These are phyloP conservation scores for Nadsonia fulvescens DNA, from an alignment of 805 yeast species.

Conservation along the genomic window DNA sequence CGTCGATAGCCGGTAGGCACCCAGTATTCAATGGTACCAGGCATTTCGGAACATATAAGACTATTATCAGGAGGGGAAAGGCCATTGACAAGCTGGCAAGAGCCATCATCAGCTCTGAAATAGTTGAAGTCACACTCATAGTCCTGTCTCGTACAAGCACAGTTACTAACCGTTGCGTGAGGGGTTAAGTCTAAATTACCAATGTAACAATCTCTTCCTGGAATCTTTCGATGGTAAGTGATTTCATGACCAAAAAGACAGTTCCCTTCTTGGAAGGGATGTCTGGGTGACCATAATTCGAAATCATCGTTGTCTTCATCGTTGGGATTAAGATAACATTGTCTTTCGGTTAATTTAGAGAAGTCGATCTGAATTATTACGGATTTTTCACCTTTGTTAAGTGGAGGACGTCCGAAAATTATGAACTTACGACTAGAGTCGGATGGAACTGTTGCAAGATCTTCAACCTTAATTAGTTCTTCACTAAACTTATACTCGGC, in stretches of 20 bases:
- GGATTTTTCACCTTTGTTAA: slow-evolving; percentile 28
- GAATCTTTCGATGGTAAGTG: slow-evolving; percentile 36
- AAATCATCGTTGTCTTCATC: slow-evolving; percentile 35
- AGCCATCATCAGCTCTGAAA: slow-evolving; percentile 51
- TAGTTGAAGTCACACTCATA: slow-evolving; percentile 90
- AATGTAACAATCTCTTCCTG: slow-evolving; percentile 46
- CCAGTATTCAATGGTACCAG: slow-evolving; percentile 48
- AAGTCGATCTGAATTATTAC: slow-evolving; percentile 40
- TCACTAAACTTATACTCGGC: slow-evolving; percentile 41
- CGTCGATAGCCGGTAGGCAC: slow-evolving; percentile 87
- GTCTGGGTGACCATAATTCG: slow-evolving; percentile 43
- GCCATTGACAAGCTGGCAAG: slow-evolving; percentile 73
- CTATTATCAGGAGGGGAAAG: slow-evolving; percentile 45
- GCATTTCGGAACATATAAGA: slow-evolving; percentile 35
- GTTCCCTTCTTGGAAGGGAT: slow-evolving; percentile 26
- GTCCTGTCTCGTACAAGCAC: slow-evolving; percentile 73
- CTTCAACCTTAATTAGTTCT: slow-evolving; percentile 36
- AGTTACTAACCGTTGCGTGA: slow-evolving; percentile 38
- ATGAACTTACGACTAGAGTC: slow-evolving; percentile 75
- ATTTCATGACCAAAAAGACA: slow-evolving; percentile 63
- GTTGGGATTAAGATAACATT: slow-evolving; percentile 33
- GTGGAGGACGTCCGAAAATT: slow-evolving; percentile 34
- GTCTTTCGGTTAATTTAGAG: slow-evolving; percentile 28
- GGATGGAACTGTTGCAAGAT: slow-evolving; percentile 64
- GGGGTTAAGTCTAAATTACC: slow-evolving; percentile 25